phyloP scores from a whole-genome alignment of 1,139 yeast genomes.

The Sugiyamaella castrensis region DNA sequence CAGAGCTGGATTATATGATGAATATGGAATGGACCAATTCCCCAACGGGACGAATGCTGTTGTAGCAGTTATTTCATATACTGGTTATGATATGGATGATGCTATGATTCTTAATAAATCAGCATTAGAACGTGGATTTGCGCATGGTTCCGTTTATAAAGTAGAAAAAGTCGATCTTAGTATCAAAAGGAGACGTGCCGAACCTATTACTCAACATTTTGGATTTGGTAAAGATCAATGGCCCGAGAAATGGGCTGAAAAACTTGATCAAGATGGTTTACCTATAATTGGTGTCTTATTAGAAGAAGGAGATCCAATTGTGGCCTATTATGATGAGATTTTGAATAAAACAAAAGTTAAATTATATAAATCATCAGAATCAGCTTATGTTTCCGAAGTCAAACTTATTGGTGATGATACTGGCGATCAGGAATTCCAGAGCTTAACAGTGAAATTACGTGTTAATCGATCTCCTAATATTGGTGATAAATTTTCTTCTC shows the following conservation, averaged over 20 bases:
- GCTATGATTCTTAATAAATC: slow-evolving; percentile 98
- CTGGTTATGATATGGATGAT: slow-evolving; percentile 99
- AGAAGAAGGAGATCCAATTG: slow-evolving; percentile 94
- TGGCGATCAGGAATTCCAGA: slow-evolving; percentile 77
- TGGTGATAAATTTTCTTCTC: slow-evolving; percentile 97
- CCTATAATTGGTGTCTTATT: slow-evolving; percentile 86
- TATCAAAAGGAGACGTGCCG: slow-evolving; percentile 80
- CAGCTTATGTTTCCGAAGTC: slow-evolving; percentile 94
- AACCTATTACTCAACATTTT: slow-evolving; percentile 89
- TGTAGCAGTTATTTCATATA: slow-evolving; percentile 96
- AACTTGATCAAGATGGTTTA: slow-evolving; percentile 87
- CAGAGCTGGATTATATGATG: slow-evolving; percentile 88
- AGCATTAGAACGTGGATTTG: slow-evolving; percentile 97
- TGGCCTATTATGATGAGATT: slow-evolving; percentile 89
- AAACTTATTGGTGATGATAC: slow-evolving; percentile 83
- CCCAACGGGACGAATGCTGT: slow-evolving; percentile 99
- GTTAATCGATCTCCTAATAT: slow-evolving; percentile 89
- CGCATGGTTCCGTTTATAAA: slow-evolving; percentile 94
- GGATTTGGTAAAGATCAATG: slow-evolving; percentile 93
- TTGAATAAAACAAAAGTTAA: slow-evolving; percentile 87
- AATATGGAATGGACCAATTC: slow-evolving; percentile 96
- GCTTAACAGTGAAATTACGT: slow-evolving; percentile 83
- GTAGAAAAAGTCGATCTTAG: slow-evolving; percentile 86
- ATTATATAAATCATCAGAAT: slow-evolving; percentile 90
- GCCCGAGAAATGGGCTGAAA: slow-evolving; percentile 88